Evolutionary conservation across 106 monocot species (phyloP).

Genomic region (Allium sativum): DNA sequence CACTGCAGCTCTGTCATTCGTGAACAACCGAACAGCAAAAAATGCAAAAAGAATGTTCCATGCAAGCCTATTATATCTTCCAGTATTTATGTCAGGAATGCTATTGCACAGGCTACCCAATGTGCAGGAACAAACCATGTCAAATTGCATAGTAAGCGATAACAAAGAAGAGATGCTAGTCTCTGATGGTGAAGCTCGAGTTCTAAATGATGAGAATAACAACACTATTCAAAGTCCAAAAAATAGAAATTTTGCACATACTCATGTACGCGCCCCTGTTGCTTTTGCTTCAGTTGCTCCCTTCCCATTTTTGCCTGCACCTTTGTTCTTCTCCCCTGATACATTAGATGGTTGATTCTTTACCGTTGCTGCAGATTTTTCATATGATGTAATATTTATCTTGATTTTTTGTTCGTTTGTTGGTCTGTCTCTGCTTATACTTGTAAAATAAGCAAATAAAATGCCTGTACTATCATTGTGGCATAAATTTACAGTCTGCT

Average conservation of each 20-base stretch:
- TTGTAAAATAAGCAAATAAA: no score
- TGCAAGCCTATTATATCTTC: constrained; percentile 82
- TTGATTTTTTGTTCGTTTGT: no score
- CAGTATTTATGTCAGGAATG: constrained; percentile 81
- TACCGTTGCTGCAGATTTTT: no score
- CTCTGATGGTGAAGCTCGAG: constrained; percentile 5
- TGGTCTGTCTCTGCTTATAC: no score
- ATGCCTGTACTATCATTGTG: no score
- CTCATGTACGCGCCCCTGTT: constrained; percentile 54
- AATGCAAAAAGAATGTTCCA: constrained; percentile 90
- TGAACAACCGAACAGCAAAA: constrained; percentile 39
- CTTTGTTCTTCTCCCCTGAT: constrained; percentile 41
- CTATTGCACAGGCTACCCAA: constrained; percentile 67
- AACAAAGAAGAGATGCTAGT: constrained; percentile 6
- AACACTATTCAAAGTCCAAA: neutral
- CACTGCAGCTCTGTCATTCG: constrained; percentile 43
- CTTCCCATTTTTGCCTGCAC: constrained; percentile 91
- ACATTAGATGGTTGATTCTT: constrained; percentile 7
- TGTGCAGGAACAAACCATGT: constrained; percentile 10
- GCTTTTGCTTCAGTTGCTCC: constrained; percentile 91
- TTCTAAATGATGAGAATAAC: neutral
- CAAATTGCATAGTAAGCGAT: neutral
- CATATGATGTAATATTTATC: no score
- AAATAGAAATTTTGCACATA: neutral
- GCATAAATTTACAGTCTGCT: no score